Base-by-base conservation (phyloP, 2,329 filamentous ascomycete genomes). In the Colletotrichum abscissum region DNA sequence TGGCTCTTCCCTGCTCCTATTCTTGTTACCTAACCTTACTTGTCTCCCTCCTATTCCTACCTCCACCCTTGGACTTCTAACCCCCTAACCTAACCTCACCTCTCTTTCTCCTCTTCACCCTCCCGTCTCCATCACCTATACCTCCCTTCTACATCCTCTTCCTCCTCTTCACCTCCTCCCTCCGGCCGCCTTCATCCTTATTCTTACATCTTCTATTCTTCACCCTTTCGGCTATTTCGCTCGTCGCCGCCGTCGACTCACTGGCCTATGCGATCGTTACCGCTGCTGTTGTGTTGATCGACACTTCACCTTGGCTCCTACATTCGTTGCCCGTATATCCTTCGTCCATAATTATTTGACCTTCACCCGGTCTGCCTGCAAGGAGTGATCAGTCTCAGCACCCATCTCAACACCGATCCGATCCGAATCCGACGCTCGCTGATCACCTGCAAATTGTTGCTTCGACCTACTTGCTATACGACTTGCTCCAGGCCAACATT, bases 171-270 rank as follows among this genome's bases (percentile, higher is more conserved):
- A 49, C 19, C 19, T 77, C 75, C 67, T 77, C 72, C 77, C 72
- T 74, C 72, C 74, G 76, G 74, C 75, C 76, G 78, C 78, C 76
- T 78, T 77, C 77, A 78, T 79, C 79, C 77, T 74, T 75, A 76
- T 78, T 78, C 78, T 79, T 79, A 76, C 71, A 70, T 60, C 58
- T 77, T 77, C 78, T 79, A 77, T 76, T 77, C 74, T 78, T 79
- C 79, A 76, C 78, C 77, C 75, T 78, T 78, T 73, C 72, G 67
- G 72, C 59, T 49, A 63, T 66, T 38, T 59, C 56, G 49, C 71
- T 49, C 60, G 69, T 71, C 69, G 68, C 65, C 63, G 67, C 72
- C 57, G 66, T 52, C 69, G 63, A 75, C 73, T 66, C 65, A 33
- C 68, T 63, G 63, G 65, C 69, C 49, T 56, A 73, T 71, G 63